A percentile compares a stretch with the other conserved stretches of the same genome.
Evolutionary conservation across 768 basidiomycete species (phyloP).

Genomic region (Boletus subparvulus): DNA sequence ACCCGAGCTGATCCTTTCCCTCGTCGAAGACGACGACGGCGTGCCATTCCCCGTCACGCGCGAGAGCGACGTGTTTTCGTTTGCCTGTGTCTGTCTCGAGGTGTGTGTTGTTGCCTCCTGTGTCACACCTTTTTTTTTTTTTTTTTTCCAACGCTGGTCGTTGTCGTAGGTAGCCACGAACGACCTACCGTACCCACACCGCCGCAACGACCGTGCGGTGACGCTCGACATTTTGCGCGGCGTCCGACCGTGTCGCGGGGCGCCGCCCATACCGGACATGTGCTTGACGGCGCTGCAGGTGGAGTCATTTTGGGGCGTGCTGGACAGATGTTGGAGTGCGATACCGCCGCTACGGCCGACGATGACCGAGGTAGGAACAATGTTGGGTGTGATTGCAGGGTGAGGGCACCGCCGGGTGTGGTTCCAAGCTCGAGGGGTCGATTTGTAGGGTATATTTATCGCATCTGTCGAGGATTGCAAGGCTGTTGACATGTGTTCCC

Average conservation of each 20-base stretch:
- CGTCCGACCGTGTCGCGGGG: slow-evolving; percentile 43
- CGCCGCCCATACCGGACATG: slow-evolving; percentile 21
- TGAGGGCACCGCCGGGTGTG: neutral
- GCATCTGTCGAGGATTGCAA: neutral
- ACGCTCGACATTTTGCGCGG: slow-evolving; percentile 55
- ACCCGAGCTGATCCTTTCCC: slow-evolving; percentile 52
- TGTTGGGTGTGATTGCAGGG: slow-evolving; percentile 11
- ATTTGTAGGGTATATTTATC: neutral
- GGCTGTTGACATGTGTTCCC: neutral
- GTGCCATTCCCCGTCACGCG: slow-evolving; percentile 46
- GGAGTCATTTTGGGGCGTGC: slow-evolving; percentile 42
- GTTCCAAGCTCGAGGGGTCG: no score
- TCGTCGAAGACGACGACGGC: slow-evolving; percentile 51
- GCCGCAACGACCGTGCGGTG: slow-evolving; percentile 56
- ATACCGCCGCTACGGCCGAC: slow-evolving; percentile 39
- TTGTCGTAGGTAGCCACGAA: slow-evolving; percentile 47
- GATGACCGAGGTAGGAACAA: slow-evolving; percentile 39
- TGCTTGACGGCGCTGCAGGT: slow-evolving; percentile 19
- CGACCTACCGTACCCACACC: slow-evolving; percentile 50
- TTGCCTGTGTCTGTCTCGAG: slow-evolving; percentile 59
- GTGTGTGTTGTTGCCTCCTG: slow-evolving; percentile 25
- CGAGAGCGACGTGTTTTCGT: slow-evolving; percentile 59
- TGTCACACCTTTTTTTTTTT: no score
- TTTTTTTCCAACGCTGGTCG: no score
- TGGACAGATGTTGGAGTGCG: slow-evolving; percentile 48